Conservation (phyloP, 2,329 filamentous ascomycete species). For the Fusarium buxicola region DNA sequence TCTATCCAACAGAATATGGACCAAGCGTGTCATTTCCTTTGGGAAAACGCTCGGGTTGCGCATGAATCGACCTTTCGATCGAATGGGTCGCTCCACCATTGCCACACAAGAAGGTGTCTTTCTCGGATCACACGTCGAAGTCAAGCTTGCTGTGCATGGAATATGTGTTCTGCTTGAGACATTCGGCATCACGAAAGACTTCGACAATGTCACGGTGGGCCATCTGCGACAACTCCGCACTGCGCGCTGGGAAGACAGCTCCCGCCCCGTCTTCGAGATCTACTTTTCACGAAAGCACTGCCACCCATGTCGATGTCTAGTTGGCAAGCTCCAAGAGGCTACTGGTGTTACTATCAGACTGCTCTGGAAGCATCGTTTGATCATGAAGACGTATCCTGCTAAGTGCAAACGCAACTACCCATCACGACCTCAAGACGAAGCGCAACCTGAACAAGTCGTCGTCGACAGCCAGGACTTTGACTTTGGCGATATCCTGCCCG, state of each 20-base stretch:
- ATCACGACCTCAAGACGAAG: neutral
- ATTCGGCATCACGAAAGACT: constrained; percentile 42
- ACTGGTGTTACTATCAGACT: constrained; percentile 47
- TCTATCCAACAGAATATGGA: constrained; percentile 50
- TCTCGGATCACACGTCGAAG: constrained; percentile 53
- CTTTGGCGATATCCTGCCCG: constrained; percentile 34
- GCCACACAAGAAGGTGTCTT: constrained; percentile 43
- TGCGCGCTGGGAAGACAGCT: constrained; percentile 43
- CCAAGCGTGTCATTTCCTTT: constrained; percentile 45
- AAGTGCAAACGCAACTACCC: neutral
- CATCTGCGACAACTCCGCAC: constrained; percentile 42
- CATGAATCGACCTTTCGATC: constrained; percentile 48
- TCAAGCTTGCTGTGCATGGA: constrained; percentile 53
- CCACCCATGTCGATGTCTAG: constrained; percentile 42
- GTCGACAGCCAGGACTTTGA: constrained; percentile 40
- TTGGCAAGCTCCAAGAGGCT: constrained; percentile 37
- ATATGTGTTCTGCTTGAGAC: constrained; percentile 45
- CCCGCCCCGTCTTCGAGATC: constrained; percentile 48
- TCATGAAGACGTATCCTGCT: constrained; percentile 44
- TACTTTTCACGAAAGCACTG: constrained; percentile 53
- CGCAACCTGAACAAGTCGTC: neutral
- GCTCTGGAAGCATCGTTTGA: constrained; percentile 46
- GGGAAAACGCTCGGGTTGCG: constrained; percentile 46
- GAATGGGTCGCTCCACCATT: neutral
- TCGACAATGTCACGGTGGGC: constrained; percentile 32